phyloP scores from a whole-genome alignment of 441 rosid genomes.

The Croton setiger region DNA sequence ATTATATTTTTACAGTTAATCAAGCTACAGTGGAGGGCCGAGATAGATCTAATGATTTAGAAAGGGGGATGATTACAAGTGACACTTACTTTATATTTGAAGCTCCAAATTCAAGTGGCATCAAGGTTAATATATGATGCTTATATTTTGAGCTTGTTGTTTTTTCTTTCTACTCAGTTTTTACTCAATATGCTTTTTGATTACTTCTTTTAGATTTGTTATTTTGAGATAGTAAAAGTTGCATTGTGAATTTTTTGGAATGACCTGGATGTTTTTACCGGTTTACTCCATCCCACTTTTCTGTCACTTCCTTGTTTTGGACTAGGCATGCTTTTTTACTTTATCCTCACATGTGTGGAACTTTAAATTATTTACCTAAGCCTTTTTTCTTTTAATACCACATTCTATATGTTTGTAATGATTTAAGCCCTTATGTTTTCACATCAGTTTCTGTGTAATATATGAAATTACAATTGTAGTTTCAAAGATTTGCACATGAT shows the following conservation, averaged over 20 bases:
- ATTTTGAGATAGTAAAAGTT: neutral
- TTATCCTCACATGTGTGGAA: neutral
- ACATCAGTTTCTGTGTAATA: neutral
- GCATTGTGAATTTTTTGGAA: neutral
- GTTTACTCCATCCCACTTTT: neutral
- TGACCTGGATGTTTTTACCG: neutral
- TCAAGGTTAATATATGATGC: conserved; percentile 55
- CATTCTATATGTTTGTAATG: neutral
- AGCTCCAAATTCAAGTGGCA: conserved; percentile 85
- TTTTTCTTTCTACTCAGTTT: neutral
- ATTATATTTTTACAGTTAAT: conserved; percentile 80
- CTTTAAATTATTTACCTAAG: neutral
- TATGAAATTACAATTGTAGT: neutral
- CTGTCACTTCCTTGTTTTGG: neutral
- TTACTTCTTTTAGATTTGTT: neutral
- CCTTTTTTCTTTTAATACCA: neutral
- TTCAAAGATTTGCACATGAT: conserved; percentile 6
- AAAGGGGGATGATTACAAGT: conserved; percentile 77
- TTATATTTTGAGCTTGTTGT: conserved; percentile 6
- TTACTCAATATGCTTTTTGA: neutral
- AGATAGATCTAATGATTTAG: conserved; percentile 52
- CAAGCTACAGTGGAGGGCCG: conserved; percentile 75
- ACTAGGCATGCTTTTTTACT: neutral
- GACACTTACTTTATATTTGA: conserved; percentile 90
- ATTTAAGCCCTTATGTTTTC: conserved; percentile 1